Conservation (phyloP, 129 eudicot species). For the Scalesia atractyloides region DNA sequence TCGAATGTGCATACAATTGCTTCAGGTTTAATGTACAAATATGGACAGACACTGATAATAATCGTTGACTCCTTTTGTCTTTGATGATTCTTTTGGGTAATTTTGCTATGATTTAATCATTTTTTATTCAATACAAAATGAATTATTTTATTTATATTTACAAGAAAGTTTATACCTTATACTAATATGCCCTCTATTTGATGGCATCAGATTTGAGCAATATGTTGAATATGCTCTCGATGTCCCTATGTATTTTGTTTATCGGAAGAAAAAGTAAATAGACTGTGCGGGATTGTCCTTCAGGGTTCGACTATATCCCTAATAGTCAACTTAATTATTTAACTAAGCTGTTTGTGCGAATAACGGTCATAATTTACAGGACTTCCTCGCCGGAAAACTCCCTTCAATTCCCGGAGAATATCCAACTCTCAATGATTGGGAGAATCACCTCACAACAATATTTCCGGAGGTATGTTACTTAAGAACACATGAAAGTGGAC, state of each 20-base stretch:
- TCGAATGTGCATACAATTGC: no score
- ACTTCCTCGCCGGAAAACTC: constrained; percentile 84
- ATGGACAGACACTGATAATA: constrained; percentile 95
- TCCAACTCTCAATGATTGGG: constrained; percentile 94
- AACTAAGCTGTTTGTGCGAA: background rate
- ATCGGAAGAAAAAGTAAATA: constrained; percentile 77
- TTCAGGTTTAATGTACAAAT: constrained; percentile 38
- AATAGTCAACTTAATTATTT: constrained; percentile 5
- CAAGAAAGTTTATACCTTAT: constrained; percentile 1
- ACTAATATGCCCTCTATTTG: constrained; percentile 14
- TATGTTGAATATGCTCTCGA: constrained; percentile 98
- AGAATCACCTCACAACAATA: constrained; percentile 93
- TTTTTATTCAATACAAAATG: background rate
- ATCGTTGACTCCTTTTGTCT: constrained; percentile 98
- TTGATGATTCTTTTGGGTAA: constrained; percentile 93
- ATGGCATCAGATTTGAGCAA: constrained; percentile 79
- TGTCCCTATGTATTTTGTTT: constrained; percentile 97
- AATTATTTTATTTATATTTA: background rate
- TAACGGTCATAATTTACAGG: constrained; percentile 45
- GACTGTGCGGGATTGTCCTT: constrained; percentile 93
- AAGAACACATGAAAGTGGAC: background rate
- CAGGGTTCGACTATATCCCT: constrained; percentile 62
- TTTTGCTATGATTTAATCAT: constrained; percentile 13
- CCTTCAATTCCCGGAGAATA: constrained; percentile 78
- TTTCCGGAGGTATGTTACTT: constrained; percentile 76